Evolutionary conservation across 192 early-diverging fungal species (phyloP).

Genomic region (Gigaspora rosea): DNA sequence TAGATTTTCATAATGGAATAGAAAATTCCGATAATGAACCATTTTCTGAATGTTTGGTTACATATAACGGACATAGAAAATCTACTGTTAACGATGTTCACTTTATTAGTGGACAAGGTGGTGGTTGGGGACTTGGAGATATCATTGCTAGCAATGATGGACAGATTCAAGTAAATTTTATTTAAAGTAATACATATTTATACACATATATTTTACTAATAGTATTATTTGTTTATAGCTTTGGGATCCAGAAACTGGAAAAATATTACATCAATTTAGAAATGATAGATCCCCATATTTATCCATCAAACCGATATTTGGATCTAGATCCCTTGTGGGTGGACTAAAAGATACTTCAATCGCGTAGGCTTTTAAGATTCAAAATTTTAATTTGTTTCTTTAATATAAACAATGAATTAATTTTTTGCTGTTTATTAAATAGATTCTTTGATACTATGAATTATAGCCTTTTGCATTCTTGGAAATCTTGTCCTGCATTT

Average conservation of each 20-base stretch:
- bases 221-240: conserved; percentile 37
- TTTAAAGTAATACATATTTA: neutral
- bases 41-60: conserved; percentile 51
- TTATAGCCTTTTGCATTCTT: conserved; percentile 39
- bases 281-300: conserved; percentile 48
- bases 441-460: conserved; percentile 47
- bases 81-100: conserved; percentile 50
- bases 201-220: neutral
- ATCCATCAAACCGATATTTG: conserved; percentile 52
- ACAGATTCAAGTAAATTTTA: conserved; percentile 53
- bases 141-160: conserved; percentile 61
- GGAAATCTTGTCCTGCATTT: conserved; percentile 38
- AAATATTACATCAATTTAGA: conserved; percentile 50
- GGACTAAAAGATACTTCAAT: conserved; percentile 50
- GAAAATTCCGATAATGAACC: conserved; percentile 54
- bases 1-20: conserved; percentile 57
- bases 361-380: conserved; percentile 40
- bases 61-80: conserved; percentile 57
- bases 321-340: conserved; percentile 52
- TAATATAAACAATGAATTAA: conserved; percentile 18
- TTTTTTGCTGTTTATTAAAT: neutral
- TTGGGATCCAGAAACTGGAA: conserved; percentile 60
- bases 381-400: conserved; percentile 34
- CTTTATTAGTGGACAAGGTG: conserved; percentile 50
- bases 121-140: conserved; percentile 43